These are phyloP conservation scores for Salix viminalis DNA, from an alignment of 345 rosid species.

Conservation along the genomic window DNA sequence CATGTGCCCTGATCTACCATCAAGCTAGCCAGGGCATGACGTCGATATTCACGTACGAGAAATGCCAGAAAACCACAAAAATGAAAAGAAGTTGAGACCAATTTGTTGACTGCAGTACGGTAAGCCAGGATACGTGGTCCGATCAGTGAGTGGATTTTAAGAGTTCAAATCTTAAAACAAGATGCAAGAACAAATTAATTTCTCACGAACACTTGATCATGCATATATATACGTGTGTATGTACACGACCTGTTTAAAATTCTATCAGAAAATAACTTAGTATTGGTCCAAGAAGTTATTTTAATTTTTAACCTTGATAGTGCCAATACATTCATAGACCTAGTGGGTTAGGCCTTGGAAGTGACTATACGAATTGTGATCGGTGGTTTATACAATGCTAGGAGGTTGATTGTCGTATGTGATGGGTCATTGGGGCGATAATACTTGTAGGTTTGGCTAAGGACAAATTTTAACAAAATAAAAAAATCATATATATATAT, in stretches of 20 bases:
- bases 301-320: no score
- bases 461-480: neutral
- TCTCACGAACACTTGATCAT: no score
- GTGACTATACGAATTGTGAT: neutral
- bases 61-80: neutral
- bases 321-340: neutral
- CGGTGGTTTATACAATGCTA: neutral
- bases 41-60: neutral
- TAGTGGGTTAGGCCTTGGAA: neutral
- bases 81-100: no score
- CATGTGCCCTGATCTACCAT: neutral
- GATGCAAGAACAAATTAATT: no score
- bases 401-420: neutral
- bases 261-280: no score
- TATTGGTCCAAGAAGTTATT: no score
- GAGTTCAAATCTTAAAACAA: no score
- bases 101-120: neutral
- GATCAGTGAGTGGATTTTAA: no score
- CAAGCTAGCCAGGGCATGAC: no score
- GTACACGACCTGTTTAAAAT: no score
- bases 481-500: neutral
- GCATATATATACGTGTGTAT: no score
- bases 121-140: no score
- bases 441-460: neutral
- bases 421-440: neutral